These are phyloP conservation scores for Backusella sp. DNA, from an alignment of 192 early-diverging fungal species.

Conservation along the genomic window DNA sequence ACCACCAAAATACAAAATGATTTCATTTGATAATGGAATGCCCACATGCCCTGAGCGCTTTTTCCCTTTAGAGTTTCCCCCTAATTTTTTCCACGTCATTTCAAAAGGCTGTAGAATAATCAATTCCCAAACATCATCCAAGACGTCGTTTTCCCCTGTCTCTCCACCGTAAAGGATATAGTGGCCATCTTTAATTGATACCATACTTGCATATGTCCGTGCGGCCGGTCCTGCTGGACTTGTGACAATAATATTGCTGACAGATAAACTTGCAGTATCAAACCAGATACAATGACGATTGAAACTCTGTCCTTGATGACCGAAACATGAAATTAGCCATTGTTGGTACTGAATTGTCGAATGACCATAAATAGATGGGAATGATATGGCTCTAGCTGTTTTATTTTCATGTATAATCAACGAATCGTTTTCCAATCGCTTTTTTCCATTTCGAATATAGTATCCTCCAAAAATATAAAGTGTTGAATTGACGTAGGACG, in stretches of 20 bases:
- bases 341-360: neutral
- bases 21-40: neutral
- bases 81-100: neutral
- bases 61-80: neutral
- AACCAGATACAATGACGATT: neutral
- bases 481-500: neutral
- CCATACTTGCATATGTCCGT: slow-evolving; percentile 1
- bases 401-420: neutral
- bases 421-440: neutral
- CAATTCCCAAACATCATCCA: neutral
- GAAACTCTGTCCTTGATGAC: neutral
- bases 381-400: neutral
- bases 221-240: neutral
- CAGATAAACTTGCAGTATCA: neutral
- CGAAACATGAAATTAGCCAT: slow-evolving; percentile 8
- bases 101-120: neutral
- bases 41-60: slow-evolving; percentile 1
- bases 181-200: neutral
- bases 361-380: neutral
- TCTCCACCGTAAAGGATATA: slow-evolving; percentile 10
- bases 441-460: neutral
- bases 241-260: neutral
- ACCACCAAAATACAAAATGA: slow-evolving; percentile 1
- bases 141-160: neutral
- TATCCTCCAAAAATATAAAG: slow-evolving; percentile 6